Evolutionary conservation across 495 filamentous ascomycete species (phyloP).

Genomic region (Neurospora sp.): DNA sequence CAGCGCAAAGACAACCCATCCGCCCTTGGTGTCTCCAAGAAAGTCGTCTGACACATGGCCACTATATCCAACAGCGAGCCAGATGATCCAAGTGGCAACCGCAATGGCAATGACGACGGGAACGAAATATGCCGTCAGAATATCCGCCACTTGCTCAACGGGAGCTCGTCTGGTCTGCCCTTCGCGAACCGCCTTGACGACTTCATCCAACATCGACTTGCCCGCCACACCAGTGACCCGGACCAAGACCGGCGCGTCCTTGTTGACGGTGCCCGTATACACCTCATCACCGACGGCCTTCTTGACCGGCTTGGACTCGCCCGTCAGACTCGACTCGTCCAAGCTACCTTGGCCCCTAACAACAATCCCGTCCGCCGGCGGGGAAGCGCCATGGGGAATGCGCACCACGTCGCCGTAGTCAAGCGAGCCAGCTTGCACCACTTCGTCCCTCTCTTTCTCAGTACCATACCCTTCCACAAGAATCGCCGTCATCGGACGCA

Average conservation of each 20-base stretch:
- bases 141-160: conserved; percentile 74
- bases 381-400: conserved; percentile 70
- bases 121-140: conserved; percentile 81
- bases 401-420: conserved; percentile 75
- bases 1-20: conserved; percentile 80
- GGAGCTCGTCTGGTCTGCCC: conserved; percentile 83
- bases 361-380: conserved; percentile 72
- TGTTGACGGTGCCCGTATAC: conserved; percentile 81
- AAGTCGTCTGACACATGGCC: conserved; percentile 57
- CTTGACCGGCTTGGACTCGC: conserved; percentile 68
- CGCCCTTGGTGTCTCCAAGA: conserved; percentile 54
- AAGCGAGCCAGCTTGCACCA: conserved; percentile 59
- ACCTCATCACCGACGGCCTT: conserved; percentile 65
- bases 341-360: conserved; percentile 57
- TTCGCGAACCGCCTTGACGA: conserved; percentile 81
- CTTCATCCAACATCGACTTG: conserved; percentile 83
- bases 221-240: conserved; percentile 61
- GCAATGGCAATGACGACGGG: conserved; percentile 74
- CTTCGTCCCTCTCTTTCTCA: conserved; percentile 19
- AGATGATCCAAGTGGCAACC: conserved; percentile 72
- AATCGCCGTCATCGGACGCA: conserved; percentile 70
- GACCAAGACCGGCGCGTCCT: conserved; percentile 58
- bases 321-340: conserved; percentile 85
- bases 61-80: conserved; percentile 66
- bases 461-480: conserved; percentile 42